These are phyloP conservation scores for Pseudocercospora pini-densiflorae DNA, from an alignment of 2,329 filamentous ascomycete species.

Conservation along the genomic window DNA sequence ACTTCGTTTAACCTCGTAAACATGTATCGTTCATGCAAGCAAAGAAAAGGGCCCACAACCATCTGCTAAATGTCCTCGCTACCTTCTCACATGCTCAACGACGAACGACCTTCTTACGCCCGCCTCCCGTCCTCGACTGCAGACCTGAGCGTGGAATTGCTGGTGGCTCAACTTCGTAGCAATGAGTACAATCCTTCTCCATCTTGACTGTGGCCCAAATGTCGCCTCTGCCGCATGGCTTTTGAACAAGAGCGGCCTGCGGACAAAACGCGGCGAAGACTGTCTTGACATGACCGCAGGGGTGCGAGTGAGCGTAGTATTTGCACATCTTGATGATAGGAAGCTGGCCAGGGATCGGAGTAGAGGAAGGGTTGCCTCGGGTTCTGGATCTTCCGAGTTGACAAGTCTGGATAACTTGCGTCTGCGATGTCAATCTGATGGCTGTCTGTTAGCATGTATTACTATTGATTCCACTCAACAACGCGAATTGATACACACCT, in stretches of 20 bases:
- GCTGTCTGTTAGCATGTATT: not conserved
- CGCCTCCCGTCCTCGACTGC: constrained; percentile 19
- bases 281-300: constrained; percentile 51
- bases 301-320: constrained; percentile 53
- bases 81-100: constrained; percentile 10
- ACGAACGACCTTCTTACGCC: constrained; percentile 26
- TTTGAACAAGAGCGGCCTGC: constrained; percentile 39
- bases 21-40: not conserved
- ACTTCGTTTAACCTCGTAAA: not conserved
- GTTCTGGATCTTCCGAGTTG: not conserved
- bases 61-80: not conserved
- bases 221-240: constrained; percentile 38
- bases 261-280: constrained; percentile 43
- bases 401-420: not conserved
- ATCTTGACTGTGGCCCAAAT: constrained; percentile 45
- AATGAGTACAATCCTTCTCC: constrained; percentile 39
- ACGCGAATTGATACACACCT: not conserved
- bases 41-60: not conserved
- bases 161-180: constrained; percentile 30
- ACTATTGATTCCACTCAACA: not conserved
- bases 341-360: not conserved
- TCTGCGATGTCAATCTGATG: not conserved
- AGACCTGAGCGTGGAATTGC: constrained; percentile 21
- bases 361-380: not conserved
- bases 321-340: constrained; percentile 47